Base-by-base conservation (phyloP, 306 rosid genomes). In the Rosa multiflora region DNA sequence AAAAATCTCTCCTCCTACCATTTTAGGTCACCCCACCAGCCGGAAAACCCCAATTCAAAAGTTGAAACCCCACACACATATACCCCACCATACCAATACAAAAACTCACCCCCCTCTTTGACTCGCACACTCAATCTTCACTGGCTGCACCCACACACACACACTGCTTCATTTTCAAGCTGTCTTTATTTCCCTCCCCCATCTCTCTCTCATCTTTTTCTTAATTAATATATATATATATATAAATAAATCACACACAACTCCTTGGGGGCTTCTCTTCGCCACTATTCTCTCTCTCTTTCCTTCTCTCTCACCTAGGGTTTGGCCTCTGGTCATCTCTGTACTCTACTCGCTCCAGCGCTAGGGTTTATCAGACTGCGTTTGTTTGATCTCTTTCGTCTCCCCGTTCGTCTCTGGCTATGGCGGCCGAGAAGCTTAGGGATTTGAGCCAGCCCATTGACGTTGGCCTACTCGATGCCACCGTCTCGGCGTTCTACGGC, bases 401-500 rank as follows among this genome's bases (percentile, higher is more conserved):
- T 40, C 55, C 51, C 49, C 62, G 53, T 12, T 5, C 75, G 2
- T 2, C 74, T 72, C 73, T 53, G 84, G 62, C 78, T 55, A 96
- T 96, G 99, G 99, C 99, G 76, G 98, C 98, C 67, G 99, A 93
- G 84, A 93, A 90, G 84, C 98, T 96, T 21, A 76, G 98, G 75
- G 98, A 96, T 88, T 93, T 96, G 91, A 86, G 90, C 72, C 94
- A 91, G 55, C 99, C 98, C 67, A 91, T 96, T 75, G 98, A 96
- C 64, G 99, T 96, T 12, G 80, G 86, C 1, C 68, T 91, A 67
- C 99, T 96, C 67, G 99, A 96, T 76, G 98, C 99, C 69, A 96
- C 99, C 78, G 99, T 96, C 39, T 86, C 96, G 13, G 99, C 99
- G 84, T 96, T 96, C 88, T 96, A 96, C 76, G 99, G 99, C 85